Base-by-base conservation (phyloP, 331 rosid genomes). In the Saraca asoca region DNA sequence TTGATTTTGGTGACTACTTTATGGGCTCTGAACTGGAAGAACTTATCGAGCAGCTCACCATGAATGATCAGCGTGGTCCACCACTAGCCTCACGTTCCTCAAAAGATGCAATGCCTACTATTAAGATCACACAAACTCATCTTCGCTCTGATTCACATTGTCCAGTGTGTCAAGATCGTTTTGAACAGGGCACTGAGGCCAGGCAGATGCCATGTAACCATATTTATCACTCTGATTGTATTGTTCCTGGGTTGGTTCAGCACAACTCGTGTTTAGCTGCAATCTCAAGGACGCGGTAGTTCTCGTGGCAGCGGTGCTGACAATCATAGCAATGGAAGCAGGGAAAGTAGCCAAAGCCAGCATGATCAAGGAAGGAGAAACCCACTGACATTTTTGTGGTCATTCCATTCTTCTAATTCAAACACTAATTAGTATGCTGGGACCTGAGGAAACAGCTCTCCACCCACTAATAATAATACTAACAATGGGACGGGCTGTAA, bases 121-220 rank as follows among this genome's bases (percentile, higher is more conserved):
- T 90, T 58, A 83, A 19, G 80, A 87, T 87, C 64, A 76, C 90
- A 15, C 85, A 75, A 9, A 69, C 74, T 0, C 96, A 87, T 80
- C 86, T 90, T 67, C 85, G 81, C 59, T 63, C 80, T 0, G 95
- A 90, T 58, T 69, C 91, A 31, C 88, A 90, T 56, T 90, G 96
- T 65, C 92, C 96, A 0, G 95, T 90, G 17, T 90, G 96, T 63
- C 62, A 90, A 76, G 96, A 90, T 10, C 78, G 50, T 66, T 87
- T 90, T 46, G 90, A 85, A 70, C 49, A 85, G 13, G 96, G 88
- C 20, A 68, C 85, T 7, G 90, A 85, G 73, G 96, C 95, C 9
- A 87, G 90, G 68, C 82, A 80, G 78, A 90, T 90, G 96, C 92
- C 96, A 1, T 90, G 95, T 64, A 77, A 80, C 77, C 96, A 90